Conservation (phyloP, 768 basidiomycete species). For the Kwoniella europaea region DNA sequence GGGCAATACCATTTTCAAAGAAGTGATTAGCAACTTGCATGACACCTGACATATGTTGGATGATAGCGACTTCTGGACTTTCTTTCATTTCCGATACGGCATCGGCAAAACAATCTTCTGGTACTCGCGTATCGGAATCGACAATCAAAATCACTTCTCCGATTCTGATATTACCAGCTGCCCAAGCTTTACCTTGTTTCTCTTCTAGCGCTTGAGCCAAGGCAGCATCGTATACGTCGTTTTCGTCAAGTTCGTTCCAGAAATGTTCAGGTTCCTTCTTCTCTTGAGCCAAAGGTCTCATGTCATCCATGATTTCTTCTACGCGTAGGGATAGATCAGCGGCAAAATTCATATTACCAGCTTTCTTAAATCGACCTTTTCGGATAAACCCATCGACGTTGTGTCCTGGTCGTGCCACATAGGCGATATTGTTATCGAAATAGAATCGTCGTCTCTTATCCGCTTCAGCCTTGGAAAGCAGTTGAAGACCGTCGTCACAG, state of each 20-base stretch:
- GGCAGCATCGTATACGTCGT: constrained; percentile 71
- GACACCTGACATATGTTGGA: constrained; percentile 89
- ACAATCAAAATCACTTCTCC: constrained; percentile 71
- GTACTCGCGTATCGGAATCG: constrained; percentile 79
- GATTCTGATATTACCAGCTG: constrained; percentile 71
- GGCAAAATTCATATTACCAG: constrained; percentile 86
- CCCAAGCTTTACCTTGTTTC: constrained; percentile 70
- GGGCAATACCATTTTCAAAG: constrained; percentile 87
- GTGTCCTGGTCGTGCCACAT: constrained; percentile 80
- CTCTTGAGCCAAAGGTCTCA: constrained; percentile 63
- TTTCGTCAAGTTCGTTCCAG: constrained; percentile 71
- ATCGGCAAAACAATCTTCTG: constrained; percentile 87
- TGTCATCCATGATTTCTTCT: constrained; percentile 62
- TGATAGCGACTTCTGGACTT: constrained; percentile 82
- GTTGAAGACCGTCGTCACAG: constrained; percentile 82
- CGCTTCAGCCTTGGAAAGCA: constrained; percentile 68
- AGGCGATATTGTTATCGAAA: constrained; percentile 72
- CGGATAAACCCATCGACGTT: constrained; percentile 74
- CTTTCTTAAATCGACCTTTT: constrained; percentile 80
- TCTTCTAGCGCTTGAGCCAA: constrained; percentile 74
- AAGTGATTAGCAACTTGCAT: constrained; percentile 89
- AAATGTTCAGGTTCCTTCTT: constrained; percentile 61
- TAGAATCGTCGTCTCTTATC: constrained; percentile 75
- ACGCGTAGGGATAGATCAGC: constrained; percentile 70
- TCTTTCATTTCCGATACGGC: constrained; percentile 79